Evolutionary conservation across 106 monocot genomes (phyloP).

Genomic region (Dactylorhiza incarnata): DNA sequence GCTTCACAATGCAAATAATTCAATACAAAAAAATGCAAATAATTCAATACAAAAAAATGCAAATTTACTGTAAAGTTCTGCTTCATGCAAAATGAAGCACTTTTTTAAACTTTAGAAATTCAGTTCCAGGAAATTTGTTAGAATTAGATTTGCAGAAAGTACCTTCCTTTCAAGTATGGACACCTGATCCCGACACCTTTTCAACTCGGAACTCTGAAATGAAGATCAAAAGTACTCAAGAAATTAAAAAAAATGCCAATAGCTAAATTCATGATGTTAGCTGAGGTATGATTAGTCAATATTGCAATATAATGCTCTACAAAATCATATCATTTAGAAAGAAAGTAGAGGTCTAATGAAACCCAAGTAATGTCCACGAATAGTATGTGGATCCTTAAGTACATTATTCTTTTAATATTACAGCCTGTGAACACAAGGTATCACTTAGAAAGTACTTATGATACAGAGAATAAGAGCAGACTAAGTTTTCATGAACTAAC

Average conservation of each 20-base stretch:
- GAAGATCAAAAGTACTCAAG: neutral
- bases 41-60: neutral
- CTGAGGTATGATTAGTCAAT: neutral
- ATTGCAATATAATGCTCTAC: neutral
- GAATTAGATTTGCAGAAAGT: neutral
- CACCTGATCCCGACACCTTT: conserved; percentile 48
- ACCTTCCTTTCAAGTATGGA: conserved; percentile 62
- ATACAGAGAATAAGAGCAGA: neutral
- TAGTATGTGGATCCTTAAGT: neutral
- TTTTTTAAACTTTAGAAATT: neutral
- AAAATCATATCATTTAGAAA: neutral
- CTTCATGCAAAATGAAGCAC: neutral
- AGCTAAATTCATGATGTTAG: neutral
- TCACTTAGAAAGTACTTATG: neutral
- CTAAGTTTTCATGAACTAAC: conserved; percentile 22
- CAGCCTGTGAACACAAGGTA: neutral
- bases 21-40: neutral
- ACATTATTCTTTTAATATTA: neutral
- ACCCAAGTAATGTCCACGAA: neutral
- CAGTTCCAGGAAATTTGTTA: neutral
- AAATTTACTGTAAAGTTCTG: neutral
- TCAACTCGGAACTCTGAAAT: conserved; percentile 65
- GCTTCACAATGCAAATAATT: neutral
- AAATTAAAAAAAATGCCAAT: neutral
- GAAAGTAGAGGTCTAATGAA: neutral